Base-by-base conservation (phyloP, 352 stramenopile genomes). In the Phytophthora palmivora region DNA sequence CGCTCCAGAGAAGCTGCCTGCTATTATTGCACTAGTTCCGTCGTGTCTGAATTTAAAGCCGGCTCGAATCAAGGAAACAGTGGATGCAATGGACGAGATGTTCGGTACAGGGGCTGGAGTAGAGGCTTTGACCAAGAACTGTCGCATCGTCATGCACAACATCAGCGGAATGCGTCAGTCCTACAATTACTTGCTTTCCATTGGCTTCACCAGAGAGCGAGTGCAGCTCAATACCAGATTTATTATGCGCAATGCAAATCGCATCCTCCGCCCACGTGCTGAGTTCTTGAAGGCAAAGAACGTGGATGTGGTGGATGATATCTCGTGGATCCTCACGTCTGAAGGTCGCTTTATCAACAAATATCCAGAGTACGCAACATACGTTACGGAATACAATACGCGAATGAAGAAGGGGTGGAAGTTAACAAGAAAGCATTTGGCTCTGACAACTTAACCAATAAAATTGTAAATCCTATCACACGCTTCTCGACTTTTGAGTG, bases 91-190 rank as follows among this genome's bases (percentile, higher is more conserved):
- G 26, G 67, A 88, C 15, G 57, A 70, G 14, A 58, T 86, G 32
- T 77, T 85, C 43, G 79, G 82, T 11, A 26, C n/a, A 2, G 67
- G 67, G 6, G 46, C 43, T 22, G 75, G 59, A 0, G 22, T 59
- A 5, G 14, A 24, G 2, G 33, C 75, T 19, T 74, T 80, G 61
- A 7, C 58, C 4, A 34, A 30, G 1, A 77, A 70, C 24, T 54
- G 62, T 12, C 76, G 75, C 36, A 53, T 90, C 18, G 64, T 90
- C 30, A 90, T 88, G 78, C 66, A 57, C 65, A 90, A 83, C 60
- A 50, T 72, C 4, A 54, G 54, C 28, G 44, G 69, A 34, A 58
- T 91, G n/a, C 56, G 59, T 11, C 67, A 61, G 15, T 65, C 81
- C 18, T 79, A 79, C 50, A 39, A 65, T 18, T 91, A 65, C 36